A percentile compares a stretch with the other conserved stretches of the same genome.
phyloP scores from a whole-genome alignment of 208 protist genomes.

The Leishmania major region DNA sequence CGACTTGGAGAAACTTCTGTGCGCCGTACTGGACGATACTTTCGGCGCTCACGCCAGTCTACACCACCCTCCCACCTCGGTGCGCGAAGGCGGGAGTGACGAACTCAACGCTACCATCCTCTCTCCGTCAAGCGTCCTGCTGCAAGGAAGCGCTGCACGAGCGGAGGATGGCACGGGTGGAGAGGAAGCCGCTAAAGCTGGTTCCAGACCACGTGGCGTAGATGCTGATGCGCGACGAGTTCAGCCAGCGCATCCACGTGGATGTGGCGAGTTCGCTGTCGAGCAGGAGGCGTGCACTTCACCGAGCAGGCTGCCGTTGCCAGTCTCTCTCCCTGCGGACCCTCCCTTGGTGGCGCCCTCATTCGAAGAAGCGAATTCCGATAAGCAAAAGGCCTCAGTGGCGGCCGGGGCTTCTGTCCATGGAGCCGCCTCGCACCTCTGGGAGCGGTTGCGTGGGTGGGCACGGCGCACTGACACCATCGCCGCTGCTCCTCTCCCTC shows the following conservation, averaged over 20 bases:
- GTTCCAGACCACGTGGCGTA: too few relatives aligned
- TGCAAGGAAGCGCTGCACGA: background rate
- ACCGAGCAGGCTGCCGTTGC: background rate
- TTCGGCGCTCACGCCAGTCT: background rate
- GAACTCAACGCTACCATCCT: background rate
- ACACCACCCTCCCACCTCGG: background rate
- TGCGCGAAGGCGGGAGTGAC: background rate
- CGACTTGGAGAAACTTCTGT: constrained; percentile 37
- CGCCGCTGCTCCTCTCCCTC: background rate
- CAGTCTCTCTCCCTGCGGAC: background rate
- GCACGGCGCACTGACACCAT: background rate
- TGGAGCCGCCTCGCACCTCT: background rate
- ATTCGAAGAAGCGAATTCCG: background rate
- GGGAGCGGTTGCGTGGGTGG: background rate
- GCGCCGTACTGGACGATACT: constrained; percentile 14
- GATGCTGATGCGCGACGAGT: background rate
- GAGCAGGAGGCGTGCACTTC: background rate
- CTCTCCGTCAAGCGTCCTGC: background rate
- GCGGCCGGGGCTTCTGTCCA: background rate
- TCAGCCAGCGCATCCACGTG: too few relatives aligned
- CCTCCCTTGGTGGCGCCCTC: background rate
- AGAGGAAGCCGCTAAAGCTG: background rate
- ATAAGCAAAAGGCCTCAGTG: background rate
- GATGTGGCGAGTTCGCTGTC: background rate
- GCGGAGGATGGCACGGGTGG: background rate